Conservation (phyloP, 257 asterid genomes). For the Apocynum venetum region DNA sequence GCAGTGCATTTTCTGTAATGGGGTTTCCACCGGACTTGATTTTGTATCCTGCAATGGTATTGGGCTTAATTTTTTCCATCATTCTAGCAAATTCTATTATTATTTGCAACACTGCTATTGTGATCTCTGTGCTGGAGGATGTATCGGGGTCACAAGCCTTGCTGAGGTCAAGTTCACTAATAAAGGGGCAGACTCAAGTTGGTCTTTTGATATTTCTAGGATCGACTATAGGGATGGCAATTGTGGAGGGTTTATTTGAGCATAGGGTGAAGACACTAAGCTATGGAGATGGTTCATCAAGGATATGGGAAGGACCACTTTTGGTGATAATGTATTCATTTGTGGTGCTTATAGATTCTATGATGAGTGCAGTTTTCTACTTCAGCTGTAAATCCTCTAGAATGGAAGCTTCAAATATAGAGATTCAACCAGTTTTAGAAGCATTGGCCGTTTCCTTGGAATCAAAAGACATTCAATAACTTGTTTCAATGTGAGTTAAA, state of each 20-base stretch:
- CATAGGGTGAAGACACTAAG: conserved; percentile 89
- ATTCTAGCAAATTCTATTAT: conserved; percentile 71
- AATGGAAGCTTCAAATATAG: conserved; percentile 54
- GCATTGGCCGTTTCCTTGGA: conserved; percentile 39
- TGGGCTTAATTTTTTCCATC: conserved; percentile 64
- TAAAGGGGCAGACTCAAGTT: conserved; percentile 85
- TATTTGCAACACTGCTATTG: conserved; percentile 68
- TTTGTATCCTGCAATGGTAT: conserved; percentile 76
- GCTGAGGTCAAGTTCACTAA: conserved; percentile 67
- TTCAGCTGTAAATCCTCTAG: conserved; percentile 88
- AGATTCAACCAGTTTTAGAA: conserved; percentile 56
- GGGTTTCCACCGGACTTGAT: conserved; percentile 75
- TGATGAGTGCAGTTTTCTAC: conserved; percentile 91
- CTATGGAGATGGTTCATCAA: conserved; percentile 87
- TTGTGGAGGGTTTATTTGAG: conserved; percentile 88
- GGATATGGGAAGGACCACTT: conserved; percentile 97
- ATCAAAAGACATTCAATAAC: conserved; percentile 38
- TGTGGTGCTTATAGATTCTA: conserved; percentile 71
- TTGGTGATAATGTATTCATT: conserved; percentile 80
- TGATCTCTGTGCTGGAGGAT: conserved; percentile 88
- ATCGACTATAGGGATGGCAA: conserved; percentile 80
- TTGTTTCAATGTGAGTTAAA: conserved; percentile 1
- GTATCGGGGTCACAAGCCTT: conserved; percentile 76
- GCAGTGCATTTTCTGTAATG: conserved; percentile 53
- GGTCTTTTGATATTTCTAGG: conserved; percentile 87